phyloP scores from a whole-genome alignment of 176 grass and related monocot species.

The Phyllostachys edulis region DNA sequence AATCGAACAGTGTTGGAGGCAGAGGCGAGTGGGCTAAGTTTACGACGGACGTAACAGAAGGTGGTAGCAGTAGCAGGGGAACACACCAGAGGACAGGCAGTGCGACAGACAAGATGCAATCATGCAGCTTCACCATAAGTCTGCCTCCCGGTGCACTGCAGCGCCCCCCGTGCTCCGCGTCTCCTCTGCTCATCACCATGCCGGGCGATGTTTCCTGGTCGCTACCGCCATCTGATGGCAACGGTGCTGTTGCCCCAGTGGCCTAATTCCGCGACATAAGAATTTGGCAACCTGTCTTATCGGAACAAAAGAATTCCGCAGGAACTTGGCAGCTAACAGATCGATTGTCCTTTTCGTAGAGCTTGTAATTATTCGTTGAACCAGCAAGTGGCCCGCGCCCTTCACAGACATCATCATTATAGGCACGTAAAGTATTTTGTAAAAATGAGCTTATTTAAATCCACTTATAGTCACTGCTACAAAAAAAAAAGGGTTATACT shows the following conservation, averaged over 20 bases:
- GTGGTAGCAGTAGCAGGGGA: background rate
- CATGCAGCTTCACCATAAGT: background rate
- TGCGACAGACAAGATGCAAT: background rate
- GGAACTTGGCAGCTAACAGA: background rate
- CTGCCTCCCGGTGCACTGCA: background rate
- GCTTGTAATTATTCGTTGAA: background rate
- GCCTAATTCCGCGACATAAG: background rate
- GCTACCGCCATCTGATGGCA: background rate
- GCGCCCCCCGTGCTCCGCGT: background rate
- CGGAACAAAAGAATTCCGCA: background rate
- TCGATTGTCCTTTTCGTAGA: background rate
- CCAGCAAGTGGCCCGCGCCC: too few relatives aligned
- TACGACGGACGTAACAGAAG: background rate
- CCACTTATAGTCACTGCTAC: too few relatives aligned
- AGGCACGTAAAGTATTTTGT: too few relatives aligned
- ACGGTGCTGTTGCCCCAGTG: background rate
- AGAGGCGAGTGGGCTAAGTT: background rate
- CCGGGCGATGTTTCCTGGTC: background rate
- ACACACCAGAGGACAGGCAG: background rate
- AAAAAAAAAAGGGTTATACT: too few relatives aligned
- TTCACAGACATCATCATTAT: too few relatives aligned
- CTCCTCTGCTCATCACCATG: slow-evolving; percentile 2
- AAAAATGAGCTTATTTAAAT: too few relatives aligned
- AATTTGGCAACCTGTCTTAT: background rate
- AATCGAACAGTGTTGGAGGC: slow-evolving; percentile 7